These are phyloP conservation scores for Erysimum cheiranthoides DNA, from an alignment of 345 rosid genomes.

Conservation along the genomic window DNA sequence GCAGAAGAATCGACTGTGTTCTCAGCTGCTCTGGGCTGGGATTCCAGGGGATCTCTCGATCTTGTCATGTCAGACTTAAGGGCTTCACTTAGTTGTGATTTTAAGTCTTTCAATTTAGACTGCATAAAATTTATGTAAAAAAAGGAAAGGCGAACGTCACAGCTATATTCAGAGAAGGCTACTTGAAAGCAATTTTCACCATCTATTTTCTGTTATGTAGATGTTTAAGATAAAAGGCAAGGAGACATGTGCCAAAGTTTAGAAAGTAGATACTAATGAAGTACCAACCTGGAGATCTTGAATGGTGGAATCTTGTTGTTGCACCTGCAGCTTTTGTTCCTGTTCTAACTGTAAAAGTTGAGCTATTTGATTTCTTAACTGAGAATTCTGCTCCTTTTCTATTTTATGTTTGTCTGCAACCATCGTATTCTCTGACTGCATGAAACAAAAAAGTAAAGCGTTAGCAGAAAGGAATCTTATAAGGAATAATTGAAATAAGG, in stretches of 20 bases:
- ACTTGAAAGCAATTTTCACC: constrained; percentile 10
- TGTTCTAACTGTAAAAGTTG: constrained; percentile 72
- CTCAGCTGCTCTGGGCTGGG: constrained; percentile 53
- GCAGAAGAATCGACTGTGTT: constrained; percentile 73
- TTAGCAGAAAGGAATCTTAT: constrained; percentile 21
- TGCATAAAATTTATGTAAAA: constrained; percentile 39
- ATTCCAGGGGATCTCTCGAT: constrained; percentile 51
- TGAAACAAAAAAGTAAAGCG: constrained; percentile 17
- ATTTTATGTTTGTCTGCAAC: constrained; percentile 75
- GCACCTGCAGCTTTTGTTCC: constrained; percentile 72
- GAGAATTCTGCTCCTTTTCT: constrained; percentile 89
- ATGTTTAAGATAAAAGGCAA: constrained; percentile 10
- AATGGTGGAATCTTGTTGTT: constrained; percentile 77
- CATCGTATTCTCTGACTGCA: constrained; percentile 90
- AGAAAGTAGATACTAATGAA: constrained; percentile 15
- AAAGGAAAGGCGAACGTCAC: constrained; percentile 24
- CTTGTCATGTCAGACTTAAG: constrained; percentile 55
- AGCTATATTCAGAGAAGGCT: constrained; percentile 27
- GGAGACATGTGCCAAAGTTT: constrained; percentile 10
- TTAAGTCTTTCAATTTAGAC: constrained; percentile 75
- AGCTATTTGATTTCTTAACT: constrained; percentile 76
- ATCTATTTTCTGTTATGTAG: constrained; percentile 16
- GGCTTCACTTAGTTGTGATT: constrained; percentile 73
- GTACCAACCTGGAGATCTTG: constrained; percentile 78
- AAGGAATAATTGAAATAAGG: background rate